phyloP scores from a whole-genome alignment of 768 basidiomycete species.

The Gymnopilus junonius region DNA sequence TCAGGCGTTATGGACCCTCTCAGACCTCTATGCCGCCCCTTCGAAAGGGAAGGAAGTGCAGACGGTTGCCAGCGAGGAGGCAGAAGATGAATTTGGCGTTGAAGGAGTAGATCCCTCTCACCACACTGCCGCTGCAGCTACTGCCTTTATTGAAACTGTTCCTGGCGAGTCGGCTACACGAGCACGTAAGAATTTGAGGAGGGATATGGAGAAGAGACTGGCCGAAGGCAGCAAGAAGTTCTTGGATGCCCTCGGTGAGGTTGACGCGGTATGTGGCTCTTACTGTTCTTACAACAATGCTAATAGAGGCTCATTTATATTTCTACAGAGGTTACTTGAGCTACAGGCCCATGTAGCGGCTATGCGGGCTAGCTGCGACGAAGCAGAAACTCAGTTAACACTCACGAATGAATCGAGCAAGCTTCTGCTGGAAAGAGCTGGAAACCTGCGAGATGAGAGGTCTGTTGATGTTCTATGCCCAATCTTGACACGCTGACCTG shows the following conservation, averaged over 20 bases:
- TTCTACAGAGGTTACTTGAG: constrained; percentile 76
- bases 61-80: constrained; percentile 22
- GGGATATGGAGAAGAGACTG: constrained; percentile 85
- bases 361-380: constrained; percentile 84
- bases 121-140: constrained; percentile 1
- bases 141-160: constrained; percentile 34
- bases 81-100: constrained; percentile 37
- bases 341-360: constrained; percentile 76
- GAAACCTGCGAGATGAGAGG: constrained; percentile 76
- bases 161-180: constrained; percentile 70
- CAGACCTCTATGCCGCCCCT: constrained; percentile 65
- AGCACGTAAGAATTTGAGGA: constrained; percentile 78
- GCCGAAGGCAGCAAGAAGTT: constrained; percentile 84
- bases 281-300: not conserved
- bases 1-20: constrained; percentile 84
- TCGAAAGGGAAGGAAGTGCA: constrained; percentile 38
- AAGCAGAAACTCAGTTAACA: constrained; percentile 77
- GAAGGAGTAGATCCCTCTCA: constrained; percentile 29
- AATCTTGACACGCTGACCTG: not conserved
- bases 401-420: constrained; percentile 79
- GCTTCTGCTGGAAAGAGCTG: constrained; percentile 81
- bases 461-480: constrained; percentile 30
- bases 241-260: constrained; percentile 82
- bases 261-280: constrained; percentile 78
- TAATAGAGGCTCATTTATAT: not conserved